Percentiles rank a stretch among this genome's conserved stretches.
These are phyloP conservation scores for Thelonectria blattea DNA, from an alignment of 2,329 filamentous ascomycete genomes.

Conservation along the genomic window DNA sequence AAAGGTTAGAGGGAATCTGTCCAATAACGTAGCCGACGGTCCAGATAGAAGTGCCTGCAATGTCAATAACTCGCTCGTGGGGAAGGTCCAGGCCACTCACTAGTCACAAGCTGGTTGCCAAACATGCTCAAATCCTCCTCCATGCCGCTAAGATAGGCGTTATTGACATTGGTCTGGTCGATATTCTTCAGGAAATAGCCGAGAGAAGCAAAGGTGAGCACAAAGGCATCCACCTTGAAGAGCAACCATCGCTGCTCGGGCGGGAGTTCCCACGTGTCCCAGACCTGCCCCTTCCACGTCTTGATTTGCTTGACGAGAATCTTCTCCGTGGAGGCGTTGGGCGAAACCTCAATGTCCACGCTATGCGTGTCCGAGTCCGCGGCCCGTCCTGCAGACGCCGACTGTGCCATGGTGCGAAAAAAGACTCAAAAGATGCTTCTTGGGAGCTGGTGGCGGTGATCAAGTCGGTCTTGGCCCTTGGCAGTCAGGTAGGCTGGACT, in stretches of 20 bases:
- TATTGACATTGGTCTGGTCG: slow-evolving; percentile 49
- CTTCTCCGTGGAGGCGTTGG: background rate
- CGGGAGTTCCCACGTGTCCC: slow-evolving; percentile 45
- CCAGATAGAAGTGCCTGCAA: slow-evolving; percentile 24
- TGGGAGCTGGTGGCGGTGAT: background rate
- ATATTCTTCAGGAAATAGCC: slow-evolving; percentile 45
- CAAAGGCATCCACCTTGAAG: slow-evolving; percentile 44
- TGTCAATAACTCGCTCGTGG: background rate
- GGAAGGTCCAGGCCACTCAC: slow-evolving; percentile 8
- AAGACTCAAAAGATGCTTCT: background rate
- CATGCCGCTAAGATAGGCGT: slow-evolving; percentile 40
- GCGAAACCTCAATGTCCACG: background rate
- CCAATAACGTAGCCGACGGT: slow-evolving; percentile 27
- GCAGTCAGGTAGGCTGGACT: background rate
- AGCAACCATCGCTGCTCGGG: slow-evolving; percentile 41
- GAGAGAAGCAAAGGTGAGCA: slow-evolving; percentile 44
- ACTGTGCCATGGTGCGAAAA: background rate
- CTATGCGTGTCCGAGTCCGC: slow-evolving; percentile 3
- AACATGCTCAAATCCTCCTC: slow-evolving; percentile 30
- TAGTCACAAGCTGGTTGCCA: slow-evolving; percentile 33
- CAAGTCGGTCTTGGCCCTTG: background rate
- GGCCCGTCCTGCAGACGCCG: background rate
- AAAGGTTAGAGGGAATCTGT: slow-evolving; percentile 25
- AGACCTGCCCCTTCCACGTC: slow-evolving; percentile 46
- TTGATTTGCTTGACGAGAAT: slow-evolving; percentile 16